phyloP scores from a whole-genome alignment of 345 rosid genomes.

The Hibiscus tridactylites region DNA sequence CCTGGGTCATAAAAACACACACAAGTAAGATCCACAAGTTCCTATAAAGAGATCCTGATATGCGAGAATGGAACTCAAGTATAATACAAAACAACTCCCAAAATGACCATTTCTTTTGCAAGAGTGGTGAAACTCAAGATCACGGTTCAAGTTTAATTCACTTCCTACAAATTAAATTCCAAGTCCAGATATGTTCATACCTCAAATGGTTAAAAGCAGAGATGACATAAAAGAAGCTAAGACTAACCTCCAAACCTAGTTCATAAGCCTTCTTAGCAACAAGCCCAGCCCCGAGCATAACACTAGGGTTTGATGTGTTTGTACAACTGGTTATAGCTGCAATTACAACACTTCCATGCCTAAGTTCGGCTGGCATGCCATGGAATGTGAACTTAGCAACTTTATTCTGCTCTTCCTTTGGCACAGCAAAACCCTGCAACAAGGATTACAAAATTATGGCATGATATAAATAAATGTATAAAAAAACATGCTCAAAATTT shows the following conservation, averaged over 20 bases:
- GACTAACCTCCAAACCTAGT: conserved; percentile 78
- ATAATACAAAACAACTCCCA: neutral
- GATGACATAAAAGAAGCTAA: neutral
- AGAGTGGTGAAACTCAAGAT: neutral
- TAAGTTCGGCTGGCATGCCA: conserved; percentile 80
- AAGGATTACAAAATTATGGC: neutral
- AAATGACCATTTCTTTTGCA: neutral
- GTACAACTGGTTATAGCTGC: conserved; percentile 99
- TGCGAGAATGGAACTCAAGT: neutral
- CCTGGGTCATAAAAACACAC: conserved; percentile 37
- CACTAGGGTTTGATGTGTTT: conserved; percentile 96
- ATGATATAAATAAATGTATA: neutral
- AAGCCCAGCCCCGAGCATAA: conserved; percentile 98
- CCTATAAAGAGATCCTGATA: neutral
- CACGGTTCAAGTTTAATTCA: neutral
- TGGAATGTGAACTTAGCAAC: conserved; percentile 73
- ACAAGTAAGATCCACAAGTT: neutral
- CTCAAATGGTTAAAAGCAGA: neutral
- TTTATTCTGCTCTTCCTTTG: conserved; percentile 74
- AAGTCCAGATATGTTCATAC: neutral
- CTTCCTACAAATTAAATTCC: neutral
- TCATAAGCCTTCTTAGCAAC: conserved; percentile 96
- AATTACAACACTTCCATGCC: conserved; percentile 97
- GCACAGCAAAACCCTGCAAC: conserved; percentile 78
- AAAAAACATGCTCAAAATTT: neutral